Evolutionary conservation across 1,284 basidiomycete genomes (phyloP).

Genomic region (Puccinia hordei): DNA sequence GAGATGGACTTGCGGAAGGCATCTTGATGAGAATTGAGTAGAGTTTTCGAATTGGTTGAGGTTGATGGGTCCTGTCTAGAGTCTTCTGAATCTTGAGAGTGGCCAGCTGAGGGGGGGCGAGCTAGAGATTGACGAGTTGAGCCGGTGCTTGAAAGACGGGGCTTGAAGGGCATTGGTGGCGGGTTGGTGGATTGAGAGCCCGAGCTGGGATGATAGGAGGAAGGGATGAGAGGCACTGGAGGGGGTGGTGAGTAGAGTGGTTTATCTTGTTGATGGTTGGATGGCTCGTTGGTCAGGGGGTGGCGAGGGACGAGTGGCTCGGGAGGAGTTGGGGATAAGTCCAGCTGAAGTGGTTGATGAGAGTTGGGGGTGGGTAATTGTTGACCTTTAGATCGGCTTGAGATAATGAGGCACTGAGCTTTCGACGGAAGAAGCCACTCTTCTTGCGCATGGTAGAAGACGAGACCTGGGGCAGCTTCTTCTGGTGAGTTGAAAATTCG

Average conservation of each 20-base stretch:
- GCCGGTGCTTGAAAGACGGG: constrained; percentile 1
- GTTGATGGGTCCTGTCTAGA: background rate
- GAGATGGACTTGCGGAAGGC: background rate
- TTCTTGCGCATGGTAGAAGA: constrained; percentile 34
- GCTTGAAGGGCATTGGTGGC: constrained; percentile 10
- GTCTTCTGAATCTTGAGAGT: background rate
- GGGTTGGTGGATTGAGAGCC: background rate
- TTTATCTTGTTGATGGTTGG: background rate
- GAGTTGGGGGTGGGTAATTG: background rate
- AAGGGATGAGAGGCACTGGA: constrained; percentile 44
- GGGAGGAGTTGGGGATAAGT: background rate
- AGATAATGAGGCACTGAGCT: constrained; percentile 21
- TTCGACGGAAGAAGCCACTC: constrained; percentile 47
- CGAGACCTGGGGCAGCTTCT: constrained; percentile 15
- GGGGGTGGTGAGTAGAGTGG: constrained; percentile 6
- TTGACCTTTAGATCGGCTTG: background rate
- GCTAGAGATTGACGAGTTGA: background rate
- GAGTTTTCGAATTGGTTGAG: background rate
- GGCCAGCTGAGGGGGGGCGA: background rate
- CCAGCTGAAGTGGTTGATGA: background rate
- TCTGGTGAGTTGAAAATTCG: background rate
- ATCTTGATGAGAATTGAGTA: background rate
- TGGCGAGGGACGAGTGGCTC: background rate
- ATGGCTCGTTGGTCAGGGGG: background rate
- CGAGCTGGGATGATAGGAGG: constrained; percentile 13